Conservation (phyloP, 257 asterid species). For the Petunia secreta region DNA sequence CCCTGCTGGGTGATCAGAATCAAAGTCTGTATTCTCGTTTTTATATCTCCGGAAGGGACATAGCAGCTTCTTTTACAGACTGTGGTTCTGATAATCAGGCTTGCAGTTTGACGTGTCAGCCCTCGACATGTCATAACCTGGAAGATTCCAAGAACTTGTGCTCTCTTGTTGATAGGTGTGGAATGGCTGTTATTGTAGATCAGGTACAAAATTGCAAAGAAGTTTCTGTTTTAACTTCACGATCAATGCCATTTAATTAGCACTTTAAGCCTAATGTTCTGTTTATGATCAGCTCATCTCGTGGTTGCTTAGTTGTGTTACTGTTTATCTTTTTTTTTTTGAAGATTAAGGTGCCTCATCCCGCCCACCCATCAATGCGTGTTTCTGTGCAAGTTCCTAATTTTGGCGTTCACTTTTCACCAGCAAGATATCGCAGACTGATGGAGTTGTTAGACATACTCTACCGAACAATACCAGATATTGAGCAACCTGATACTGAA, state of each 20-base stretch:
- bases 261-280: conserved; percentile 6
- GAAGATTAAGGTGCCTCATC: conserved; percentile 90
- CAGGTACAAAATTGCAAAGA: conserved; percentile 56
- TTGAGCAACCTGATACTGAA: conserved; percentile 59
- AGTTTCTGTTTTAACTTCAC: conserved; percentile 10
- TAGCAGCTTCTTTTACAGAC: conserved; percentile 86
- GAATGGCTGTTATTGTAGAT: conserved; percentile 90
- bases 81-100: conserved; percentile 54
- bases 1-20: conserved; percentile 59
- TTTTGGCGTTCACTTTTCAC: conserved; percentile 95
- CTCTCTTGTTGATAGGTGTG: conserved; percentile 89
- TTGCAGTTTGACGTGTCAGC: conserved; percentile 57
- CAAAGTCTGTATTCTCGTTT: conserved; percentile 85
- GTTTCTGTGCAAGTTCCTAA: conserved; percentile 88
- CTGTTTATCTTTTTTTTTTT: conserved; percentile 29
- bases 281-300: not conserved
- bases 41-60: conserved; percentile 92
- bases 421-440: conserved; percentile 78
- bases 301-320: conserved; percentile 16
- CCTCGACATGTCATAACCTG: conserved; percentile 53
- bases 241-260: not conserved
- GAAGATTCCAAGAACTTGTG: conserved; percentile 58
- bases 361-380: conserved; percentile 83
- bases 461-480: conserved; percentile 58
- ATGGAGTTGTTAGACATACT: conserved; percentile 65